Conservation (phyloP, 306 rosid genomes). For the Hippophae gyantsensis region DNA sequence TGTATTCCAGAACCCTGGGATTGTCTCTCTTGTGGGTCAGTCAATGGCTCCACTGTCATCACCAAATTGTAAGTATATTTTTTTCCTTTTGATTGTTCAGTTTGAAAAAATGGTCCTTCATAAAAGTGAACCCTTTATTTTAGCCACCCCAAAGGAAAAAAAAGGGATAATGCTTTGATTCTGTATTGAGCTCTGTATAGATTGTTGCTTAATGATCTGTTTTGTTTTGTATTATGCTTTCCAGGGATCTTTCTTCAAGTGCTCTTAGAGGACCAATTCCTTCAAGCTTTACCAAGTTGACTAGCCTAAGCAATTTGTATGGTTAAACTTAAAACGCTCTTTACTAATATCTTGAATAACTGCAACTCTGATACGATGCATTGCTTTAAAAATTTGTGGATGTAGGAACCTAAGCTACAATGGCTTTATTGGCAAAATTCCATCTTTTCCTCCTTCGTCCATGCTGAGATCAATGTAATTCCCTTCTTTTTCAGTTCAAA, state of each 20-base stretch:
- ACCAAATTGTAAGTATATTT: constrained; percentile 50
- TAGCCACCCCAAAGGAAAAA: too few relatives aligned
- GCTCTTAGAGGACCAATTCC: constrained; percentile 59
- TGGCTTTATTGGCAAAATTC: constrained; percentile 28
- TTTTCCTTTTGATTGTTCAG: background rate
- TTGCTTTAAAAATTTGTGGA: constrained; percentile 11
- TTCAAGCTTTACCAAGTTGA: constrained; percentile 41
- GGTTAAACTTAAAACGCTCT: background rate
- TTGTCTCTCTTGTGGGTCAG: constrained; percentile 46
- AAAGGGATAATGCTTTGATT: too few relatives aligned
- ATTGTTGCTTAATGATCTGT: background rate
- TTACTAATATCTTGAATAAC: background rate
- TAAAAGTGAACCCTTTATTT: too few relatives aligned
- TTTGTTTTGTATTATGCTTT: constrained; percentile 8
- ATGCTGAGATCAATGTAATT: too few relatives aligned
- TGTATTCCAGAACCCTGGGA: constrained; percentile 60
- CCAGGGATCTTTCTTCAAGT: constrained; percentile 63
- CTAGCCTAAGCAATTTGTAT: constrained; percentile 52
- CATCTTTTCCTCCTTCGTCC: too few relatives aligned
- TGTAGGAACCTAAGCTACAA: constrained; percentile 73
- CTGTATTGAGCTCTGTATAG: background rate
- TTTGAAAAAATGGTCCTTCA: too few relatives aligned
- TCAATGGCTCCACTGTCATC: constrained; percentile 37
- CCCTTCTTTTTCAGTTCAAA: too few relatives aligned
- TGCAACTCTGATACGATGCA: constrained; percentile 11